These are phyloP conservation scores for Vachellia collinsii DNA, from an alignment of 306 rosid genomes.

Conservation along the genomic window DNA sequence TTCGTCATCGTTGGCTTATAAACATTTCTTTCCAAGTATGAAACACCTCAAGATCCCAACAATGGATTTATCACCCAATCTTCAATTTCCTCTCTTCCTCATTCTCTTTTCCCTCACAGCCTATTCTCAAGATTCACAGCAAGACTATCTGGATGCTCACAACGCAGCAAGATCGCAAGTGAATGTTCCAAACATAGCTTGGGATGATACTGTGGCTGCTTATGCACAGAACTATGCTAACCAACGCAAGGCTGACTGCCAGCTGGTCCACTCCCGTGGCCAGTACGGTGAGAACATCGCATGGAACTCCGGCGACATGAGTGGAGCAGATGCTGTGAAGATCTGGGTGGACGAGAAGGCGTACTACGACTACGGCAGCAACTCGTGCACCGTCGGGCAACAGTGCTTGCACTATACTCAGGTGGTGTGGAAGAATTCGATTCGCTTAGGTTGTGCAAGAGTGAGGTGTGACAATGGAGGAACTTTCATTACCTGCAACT, in stretches of 20 bases:
- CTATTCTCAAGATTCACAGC: constrained; percentile 35
- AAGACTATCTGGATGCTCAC: constrained; percentile 44
- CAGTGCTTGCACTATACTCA: constrained; percentile 31
- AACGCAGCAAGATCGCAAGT: constrained; percentile 35
- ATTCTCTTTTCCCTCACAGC: neutral
- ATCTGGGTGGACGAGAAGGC: constrained; percentile 50
- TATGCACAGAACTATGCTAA: constrained; percentile 22
- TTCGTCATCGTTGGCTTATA: neutral
- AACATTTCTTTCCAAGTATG: neutral
- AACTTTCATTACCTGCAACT: constrained; percentile 33
- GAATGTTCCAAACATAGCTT: constrained; percentile 1
- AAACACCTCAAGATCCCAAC: neutral
- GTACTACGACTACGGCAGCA: constrained; percentile 21
- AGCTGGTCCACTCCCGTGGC: constrained; percentile 41
- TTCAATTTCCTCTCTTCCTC: neutral
- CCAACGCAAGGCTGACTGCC: constrained; percentile 27
- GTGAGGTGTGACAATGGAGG: constrained; percentile 35
- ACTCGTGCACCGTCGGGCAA: constrained; percentile 23
- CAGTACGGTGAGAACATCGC: constrained; percentile 48
- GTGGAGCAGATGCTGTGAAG: constrained; percentile 33
- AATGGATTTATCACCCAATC: neutral
- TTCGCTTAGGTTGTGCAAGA: constrained; percentile 39
- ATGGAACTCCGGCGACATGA: constrained; percentile 18
- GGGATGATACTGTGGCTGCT: constrained; percentile 17
- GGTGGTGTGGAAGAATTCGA: constrained; percentile 39